A percentile compares a stretch with the other conserved stretches of the same genome.
Evolutionary conservation across 2,329 filamentous ascomycete genomes (phyloP).

Genomic region (Neofusicoccum laricinum): DNA sequence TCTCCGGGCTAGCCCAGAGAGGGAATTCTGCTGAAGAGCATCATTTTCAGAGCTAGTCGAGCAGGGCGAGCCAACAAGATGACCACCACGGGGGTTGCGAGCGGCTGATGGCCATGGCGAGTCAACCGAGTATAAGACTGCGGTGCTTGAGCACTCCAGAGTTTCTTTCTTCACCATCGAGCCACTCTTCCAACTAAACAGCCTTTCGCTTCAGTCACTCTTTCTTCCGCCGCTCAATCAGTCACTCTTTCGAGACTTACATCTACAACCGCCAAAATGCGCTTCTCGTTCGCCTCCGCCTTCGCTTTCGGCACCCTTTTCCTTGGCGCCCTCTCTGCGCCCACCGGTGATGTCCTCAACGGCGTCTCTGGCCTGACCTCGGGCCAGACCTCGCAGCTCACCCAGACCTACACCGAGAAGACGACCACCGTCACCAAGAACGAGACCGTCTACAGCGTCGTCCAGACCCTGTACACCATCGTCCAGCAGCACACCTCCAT

Average conservation of each 20-base stretch:
- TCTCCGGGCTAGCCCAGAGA: neutral
- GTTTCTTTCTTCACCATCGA: slow-evolving; percentile 16
- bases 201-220: slow-evolving; percentile 16
- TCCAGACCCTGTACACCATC: slow-evolving; percentile 14
- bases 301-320: slow-evolving; percentile 17
- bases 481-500: slow-evolving; percentile 14
- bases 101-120: slow-evolving; percentile 6
- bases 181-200: slow-evolving; percentile 14
- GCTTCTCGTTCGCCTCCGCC: slow-evolving; percentile 15
- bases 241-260: slow-evolving; percentile 13
- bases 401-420: slow-evolving; percentile 13
- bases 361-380: neutral
- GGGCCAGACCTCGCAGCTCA: neutral
- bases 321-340: slow-evolving; percentile 16
- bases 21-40: slow-evolving; percentile 14
- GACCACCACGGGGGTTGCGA: neutral
- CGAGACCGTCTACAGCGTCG: slow-evolving; percentile 11
- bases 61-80: neutral
- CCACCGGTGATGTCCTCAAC: slow-evolving; percentile 3
- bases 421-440: slow-evolving; percentile 10
- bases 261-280: slow-evolving; percentile 16
- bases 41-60: slow-evolving; percentile 9
- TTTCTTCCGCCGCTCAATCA: slow-evolving; percentile 3
- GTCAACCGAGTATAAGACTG: slow-evolving; percentile 15
- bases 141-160: neutral